phyloP scores from a whole-genome alignment of 2,329 filamentous ascomycete species.

The Neonectria punicea region DNA sequence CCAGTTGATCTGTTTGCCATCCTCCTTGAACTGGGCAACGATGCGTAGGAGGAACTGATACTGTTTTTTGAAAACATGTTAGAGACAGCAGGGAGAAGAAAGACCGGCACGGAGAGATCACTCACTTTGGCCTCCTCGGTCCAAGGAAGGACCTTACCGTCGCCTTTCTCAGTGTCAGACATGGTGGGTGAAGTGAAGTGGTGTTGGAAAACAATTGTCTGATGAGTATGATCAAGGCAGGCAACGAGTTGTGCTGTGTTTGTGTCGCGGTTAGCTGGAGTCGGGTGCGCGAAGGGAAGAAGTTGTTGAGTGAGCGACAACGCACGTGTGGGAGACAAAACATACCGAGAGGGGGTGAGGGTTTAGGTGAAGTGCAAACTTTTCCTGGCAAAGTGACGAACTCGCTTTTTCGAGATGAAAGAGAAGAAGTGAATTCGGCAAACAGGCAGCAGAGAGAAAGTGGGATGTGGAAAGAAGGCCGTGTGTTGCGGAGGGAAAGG shows the following conservation, averaged over 20 bases:
- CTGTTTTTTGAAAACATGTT: constrained; percentile 31
- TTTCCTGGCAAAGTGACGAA: background rate
- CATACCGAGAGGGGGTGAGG: background rate
- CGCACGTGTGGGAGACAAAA: too few relatives aligned
- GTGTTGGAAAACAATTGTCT: too few relatives aligned
- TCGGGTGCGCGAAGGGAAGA: background rate
- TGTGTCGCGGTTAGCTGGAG: background rate
- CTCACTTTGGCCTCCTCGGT: constrained; percentile 51
- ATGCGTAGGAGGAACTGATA: constrained; percentile 51
- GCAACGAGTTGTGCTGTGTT: background rate
- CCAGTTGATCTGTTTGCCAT: constrained; percentile 51
- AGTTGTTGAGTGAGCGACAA: background rate
- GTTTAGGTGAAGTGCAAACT: background rate
- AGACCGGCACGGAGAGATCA: background rate
- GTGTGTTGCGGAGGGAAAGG: background rate
- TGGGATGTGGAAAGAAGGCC: background rate
- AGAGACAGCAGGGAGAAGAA: background rate
- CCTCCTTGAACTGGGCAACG: constrained; percentile 46
- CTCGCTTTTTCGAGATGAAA: background rate
- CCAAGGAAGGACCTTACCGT: constrained; percentile 45
- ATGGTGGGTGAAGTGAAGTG: constrained; percentile 31
- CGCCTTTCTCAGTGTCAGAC: constrained; percentile 37
- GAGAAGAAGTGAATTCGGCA: background rate
- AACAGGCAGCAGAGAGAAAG: background rate
- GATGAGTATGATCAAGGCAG: background rate